Evolutionary conservation across 495 filamentous ascomycete genomes (phyloP), one percentile per base, ranked within the genome.

Genomic region (Neurospora sp.): DNA sequence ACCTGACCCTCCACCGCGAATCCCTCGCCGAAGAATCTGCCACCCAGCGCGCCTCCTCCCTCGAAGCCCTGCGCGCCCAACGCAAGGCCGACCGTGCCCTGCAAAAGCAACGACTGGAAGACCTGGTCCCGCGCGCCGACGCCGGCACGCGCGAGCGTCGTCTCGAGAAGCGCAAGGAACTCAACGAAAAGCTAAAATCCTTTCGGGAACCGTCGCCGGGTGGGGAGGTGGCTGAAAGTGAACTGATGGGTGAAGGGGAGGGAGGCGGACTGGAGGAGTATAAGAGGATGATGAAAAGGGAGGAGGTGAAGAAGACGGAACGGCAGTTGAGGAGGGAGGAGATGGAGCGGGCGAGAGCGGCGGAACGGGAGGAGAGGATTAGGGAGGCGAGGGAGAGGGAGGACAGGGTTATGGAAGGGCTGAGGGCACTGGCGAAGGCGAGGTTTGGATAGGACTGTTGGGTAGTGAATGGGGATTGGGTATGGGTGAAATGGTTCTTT

Each of bases 71-170:
- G 3, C 86, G 88, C 27, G 79, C 83, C 22, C 85, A 87, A 3
- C 88, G 92, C 68, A 90, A 88, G 59, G 78, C 82, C 1, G 91
- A 96, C 69, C 87, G 89, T 1, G 83, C 82, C 68, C 73, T 78
- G 22, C 88, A 92, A 74, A 88, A 87, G 69, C 89, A 87, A 39
- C 84, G 83, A 0, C 85, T 94, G 0, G 94, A 97, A 10, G 95
- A 98, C 72, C 82, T 97, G 12, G 87, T 85, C 0, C 95, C 96
- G 4, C 91, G 93, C 16, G 93, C 95, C 0, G 94, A 95, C 69
- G 82, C 95, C 0, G 94, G 95, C 1, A 94, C 93, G 3, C 89
- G 90, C 37, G 96, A 97, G 80, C 89, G 95, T 9, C 88, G 89
- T 71, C 85, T 99, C 5, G 95, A 99, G 84, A 97, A 97, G 84